phyloP scores from a whole-genome alignment of 2,329 filamentous ascomycete species.

The Dissoconium aciculare region DNA sequence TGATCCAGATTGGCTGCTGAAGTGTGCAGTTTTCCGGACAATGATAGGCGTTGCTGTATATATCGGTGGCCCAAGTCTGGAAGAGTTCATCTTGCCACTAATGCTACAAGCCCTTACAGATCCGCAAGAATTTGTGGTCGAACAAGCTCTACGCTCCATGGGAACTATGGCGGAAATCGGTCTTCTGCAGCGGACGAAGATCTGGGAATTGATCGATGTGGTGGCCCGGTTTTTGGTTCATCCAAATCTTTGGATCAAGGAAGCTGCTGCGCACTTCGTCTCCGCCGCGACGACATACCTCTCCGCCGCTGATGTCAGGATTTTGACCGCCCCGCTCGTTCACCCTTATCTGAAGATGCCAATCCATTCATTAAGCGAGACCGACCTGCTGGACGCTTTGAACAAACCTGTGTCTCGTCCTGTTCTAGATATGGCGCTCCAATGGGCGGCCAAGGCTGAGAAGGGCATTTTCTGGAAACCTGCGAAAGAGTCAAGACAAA shows the following conservation, averaged over 20 bases:
- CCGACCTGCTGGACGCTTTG: constrained; percentile 62
- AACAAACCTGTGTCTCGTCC: constrained; percentile 66
- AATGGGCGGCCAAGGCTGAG: constrained; percentile 59
- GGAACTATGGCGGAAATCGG: constrained; percentile 80
- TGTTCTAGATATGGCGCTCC: constrained; percentile 70
- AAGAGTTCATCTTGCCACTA: constrained; percentile 87
- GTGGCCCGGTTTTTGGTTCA: constrained; percentile 79
- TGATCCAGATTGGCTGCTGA: constrained; percentile 88
- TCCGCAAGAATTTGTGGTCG: constrained; percentile 83
- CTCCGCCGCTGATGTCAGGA: constrained; percentile 65
- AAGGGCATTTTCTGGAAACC: constrained; percentile 79
- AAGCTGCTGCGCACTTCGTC: constrained; percentile 74
- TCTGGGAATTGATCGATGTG: constrained; percentile 76
- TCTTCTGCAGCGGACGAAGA: constrained; percentile 66
- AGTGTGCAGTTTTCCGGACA: constrained; percentile 91
- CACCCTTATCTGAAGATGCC: constrained; percentile 66
- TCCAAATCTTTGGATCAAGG: constrained; percentile 87
- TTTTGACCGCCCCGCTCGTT: constrained; percentile 67
- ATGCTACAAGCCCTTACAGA: constrained; percentile 94
- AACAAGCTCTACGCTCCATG: constrained; percentile 74
- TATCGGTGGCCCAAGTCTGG: constrained; percentile 72
- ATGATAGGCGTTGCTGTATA: constrained; percentile 87
- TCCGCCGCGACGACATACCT: constrained; percentile 61
- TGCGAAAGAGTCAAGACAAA: constrained; percentile 52
- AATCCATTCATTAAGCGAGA: constrained; percentile 54